phyloP scores from a whole-genome alignment of 495 filamentous ascomycete species.

The Amorphotheca resinae region DNA sequence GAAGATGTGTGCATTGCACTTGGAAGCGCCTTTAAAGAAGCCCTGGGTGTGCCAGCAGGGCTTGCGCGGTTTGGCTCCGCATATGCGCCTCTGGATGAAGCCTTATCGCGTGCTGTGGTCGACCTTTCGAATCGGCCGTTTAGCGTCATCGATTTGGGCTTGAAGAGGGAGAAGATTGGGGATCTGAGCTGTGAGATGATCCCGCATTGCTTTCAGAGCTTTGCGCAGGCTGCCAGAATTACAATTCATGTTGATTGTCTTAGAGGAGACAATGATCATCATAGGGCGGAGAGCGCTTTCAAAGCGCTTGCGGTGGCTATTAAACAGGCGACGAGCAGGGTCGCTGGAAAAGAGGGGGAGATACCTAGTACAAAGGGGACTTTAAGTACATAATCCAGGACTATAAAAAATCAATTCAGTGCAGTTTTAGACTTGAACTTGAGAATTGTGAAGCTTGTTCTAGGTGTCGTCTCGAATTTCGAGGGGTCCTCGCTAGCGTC shows the following conservation, averaged over 20 bases:
- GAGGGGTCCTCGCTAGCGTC: background rate
- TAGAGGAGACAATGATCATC: slow-evolving; percentile 87
- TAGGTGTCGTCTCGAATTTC: background rate
- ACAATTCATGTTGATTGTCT: slow-evolving; percentile 89
- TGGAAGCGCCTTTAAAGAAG: slow-evolving; percentile 66
- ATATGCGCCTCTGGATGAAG: slow-evolving; percentile 89
- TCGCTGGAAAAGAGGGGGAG: slow-evolving; percentile 74
- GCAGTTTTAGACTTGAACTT: background rate
- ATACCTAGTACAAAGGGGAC: slow-evolving; percentile 92
- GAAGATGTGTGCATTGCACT: slow-evolving; percentile 93
- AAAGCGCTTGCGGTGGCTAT: slow-evolving; percentile 89
- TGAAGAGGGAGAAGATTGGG: slow-evolving; percentile 83
- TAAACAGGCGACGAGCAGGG: slow-evolving; percentile 55
- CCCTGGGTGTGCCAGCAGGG: slow-evolving; percentile 63
- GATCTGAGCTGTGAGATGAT: slow-evolving; percentile 93
- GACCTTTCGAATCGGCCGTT: slow-evolving; percentile 88
- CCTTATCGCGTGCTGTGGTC: slow-evolving; percentile 84
- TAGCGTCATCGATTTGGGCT: slow-evolving; percentile 65
- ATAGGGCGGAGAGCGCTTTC: slow-evolving; percentile 91
- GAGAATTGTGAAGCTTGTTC: background rate
- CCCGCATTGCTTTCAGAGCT: slow-evolving; percentile 86
- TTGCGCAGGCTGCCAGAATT: slow-evolving; percentile 79
- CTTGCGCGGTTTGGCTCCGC: slow-evolving; percentile 82
- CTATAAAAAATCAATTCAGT: background rate
- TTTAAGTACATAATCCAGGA: slow-evolving; percentile 29